Base-by-base conservation (phyloP, 1,284 basidiomycete species). In the Pyrrhoderma noxium region DNA sequence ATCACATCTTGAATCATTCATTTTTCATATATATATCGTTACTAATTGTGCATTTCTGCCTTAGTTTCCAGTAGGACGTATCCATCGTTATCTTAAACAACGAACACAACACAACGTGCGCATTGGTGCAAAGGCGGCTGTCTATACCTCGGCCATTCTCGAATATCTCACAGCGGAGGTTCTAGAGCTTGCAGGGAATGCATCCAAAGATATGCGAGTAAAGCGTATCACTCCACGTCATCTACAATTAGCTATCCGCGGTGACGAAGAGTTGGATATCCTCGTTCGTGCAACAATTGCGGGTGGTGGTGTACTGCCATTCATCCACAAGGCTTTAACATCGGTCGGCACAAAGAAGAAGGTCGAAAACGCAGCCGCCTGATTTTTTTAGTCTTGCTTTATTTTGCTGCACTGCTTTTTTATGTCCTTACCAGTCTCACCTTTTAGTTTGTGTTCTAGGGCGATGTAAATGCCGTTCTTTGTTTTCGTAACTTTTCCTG, bases 201-300 rank as follows among this genome's bases (percentile, higher is more conserved):
- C 94, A 21, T 94, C 93, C 8, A 96, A 96, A 66, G 94, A 98
- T 72, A 77, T 97, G 36, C 82, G 88, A 49, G 92, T 96, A 41
- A 97, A 97, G 71, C 90, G 95, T 67, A 96, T 98, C 67, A 96
- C 92, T 0, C 94, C 94, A 18, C 88, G 91, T 59, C 92, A 94
- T 69, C 68, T 94, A 60, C 91, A 94, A 67, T 79, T 93, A 23
- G 92, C 94, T 31, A 97, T 98, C 60, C 89, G 94, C 57, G 94
- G 94, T 47, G 95, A 98, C 67, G 93, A 97, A 65, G 94, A 91
- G 63, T 80, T 94, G 8, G 86, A 89, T 61, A 85, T 76, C 9
- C 79, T 89, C 51, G 85, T 89, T 3, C 76, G 77, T 44, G 71
- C 71, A 25, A 71, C 70, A 3, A 71, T 71, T 45, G 70, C 72